Conservation (phyloP, 1,284 basidiomycete genomes). For the Polyporus tsugae region DNA sequence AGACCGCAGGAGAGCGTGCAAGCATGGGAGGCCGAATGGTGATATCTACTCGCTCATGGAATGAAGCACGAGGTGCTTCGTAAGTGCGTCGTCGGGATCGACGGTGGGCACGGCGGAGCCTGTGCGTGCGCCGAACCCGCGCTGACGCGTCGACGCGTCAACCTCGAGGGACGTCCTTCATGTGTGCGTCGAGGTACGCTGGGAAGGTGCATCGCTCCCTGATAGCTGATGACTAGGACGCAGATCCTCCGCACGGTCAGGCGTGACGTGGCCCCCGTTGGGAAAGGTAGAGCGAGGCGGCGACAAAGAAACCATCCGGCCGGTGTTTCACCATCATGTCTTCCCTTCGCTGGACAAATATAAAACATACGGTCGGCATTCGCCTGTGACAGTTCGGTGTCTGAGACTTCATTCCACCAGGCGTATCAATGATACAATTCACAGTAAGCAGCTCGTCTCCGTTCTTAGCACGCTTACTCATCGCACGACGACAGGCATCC, state of each 20-base stretch:
- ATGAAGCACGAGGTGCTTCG: neutral
- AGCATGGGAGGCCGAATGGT: neutral
- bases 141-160: neutral
- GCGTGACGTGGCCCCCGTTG: neutral
- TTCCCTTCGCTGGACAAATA: neutral
- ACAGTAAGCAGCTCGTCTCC: neutral
- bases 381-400: neutral
- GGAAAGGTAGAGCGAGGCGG: neutral
- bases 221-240: neutral
- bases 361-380: neutral
- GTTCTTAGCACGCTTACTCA: constrained; percentile 1
- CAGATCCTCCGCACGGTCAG: neutral
- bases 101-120: neutral
- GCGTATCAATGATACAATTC: neutral
- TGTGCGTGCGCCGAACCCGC: neutral
- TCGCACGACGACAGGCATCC: neutral
- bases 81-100: neutral
- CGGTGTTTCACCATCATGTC: neutral
- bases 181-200: neutral
- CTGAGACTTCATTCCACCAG: neutral
- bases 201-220: neutral
- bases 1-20: neutral
- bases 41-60: neutral
- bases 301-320: neutral
- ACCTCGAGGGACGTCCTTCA: neutral